Percentiles rank a stretch among this genome's conserved stretches.
Evolutionary conservation across 306 rosid genomes (phyloP).

Genomic region (Chamaecrista fasciculata): DNA sequence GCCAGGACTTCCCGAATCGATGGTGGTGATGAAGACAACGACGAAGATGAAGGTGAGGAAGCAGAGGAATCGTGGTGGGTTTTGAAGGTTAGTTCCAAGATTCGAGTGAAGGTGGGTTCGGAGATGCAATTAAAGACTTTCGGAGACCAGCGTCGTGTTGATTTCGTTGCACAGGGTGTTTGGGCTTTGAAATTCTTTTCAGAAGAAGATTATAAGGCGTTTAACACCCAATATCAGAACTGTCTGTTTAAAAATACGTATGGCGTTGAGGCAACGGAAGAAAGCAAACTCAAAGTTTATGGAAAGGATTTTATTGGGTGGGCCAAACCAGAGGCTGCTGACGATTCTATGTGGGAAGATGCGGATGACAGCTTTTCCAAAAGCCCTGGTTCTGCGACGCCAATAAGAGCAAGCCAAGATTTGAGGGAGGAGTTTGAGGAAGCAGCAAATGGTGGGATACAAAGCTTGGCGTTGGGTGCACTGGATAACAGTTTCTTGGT

Average conservation of each 20-base stretch:
- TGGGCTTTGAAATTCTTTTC: constrained; percentile 90
- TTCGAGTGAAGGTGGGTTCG: constrained; percentile 49
- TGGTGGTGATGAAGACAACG: constrained; percentile 23
- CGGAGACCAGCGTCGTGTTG: constrained; percentile 72
- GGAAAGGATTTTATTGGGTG: constrained; percentile 92
- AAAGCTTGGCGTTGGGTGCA: constrained; percentile 93
- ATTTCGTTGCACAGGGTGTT: constrained; percentile 79
- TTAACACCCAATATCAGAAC: constrained; percentile 52
- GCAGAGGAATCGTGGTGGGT: constrained; percentile 58
- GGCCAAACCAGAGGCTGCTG: constrained; percentile 84
- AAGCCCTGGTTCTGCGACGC: constrained; percentile 63
- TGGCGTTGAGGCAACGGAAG: constrained; percentile 64
- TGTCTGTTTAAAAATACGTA: constrained; percentile 81
- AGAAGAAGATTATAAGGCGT: constrained; percentile 49
- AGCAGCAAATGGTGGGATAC: constrained; percentile 81
- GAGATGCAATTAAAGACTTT: constrained; percentile 72
- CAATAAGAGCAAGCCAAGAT: constrained; percentile 52
- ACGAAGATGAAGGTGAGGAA: constrained; percentile 46
- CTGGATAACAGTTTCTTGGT: constrained; percentile 93
- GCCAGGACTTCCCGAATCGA: constrained; percentile 39
- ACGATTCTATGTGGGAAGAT: constrained; percentile 96
- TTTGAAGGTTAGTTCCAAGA: constrained; percentile 61
- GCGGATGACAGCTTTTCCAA: constrained; percentile 64
- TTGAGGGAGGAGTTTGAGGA: constrained; percentile 90
- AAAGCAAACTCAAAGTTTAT: constrained; percentile 68